A percentile compares a stretch with the other conserved stretches of the same genome.
phyloP scores from a whole-genome alignment of 306 rosid genomes.

The Cucurbita maxima region DNA sequence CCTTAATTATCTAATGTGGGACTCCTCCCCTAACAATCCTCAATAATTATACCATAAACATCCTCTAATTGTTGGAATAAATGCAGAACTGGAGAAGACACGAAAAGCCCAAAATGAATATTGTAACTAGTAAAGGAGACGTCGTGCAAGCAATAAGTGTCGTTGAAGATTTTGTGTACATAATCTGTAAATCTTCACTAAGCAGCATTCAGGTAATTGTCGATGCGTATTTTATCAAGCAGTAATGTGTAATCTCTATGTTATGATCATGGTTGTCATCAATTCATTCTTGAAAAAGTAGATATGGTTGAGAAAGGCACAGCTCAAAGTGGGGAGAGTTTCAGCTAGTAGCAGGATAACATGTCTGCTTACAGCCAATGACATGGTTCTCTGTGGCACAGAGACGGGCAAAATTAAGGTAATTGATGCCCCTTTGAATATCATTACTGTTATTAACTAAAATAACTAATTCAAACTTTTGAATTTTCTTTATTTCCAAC shows the following conservation, averaged over 20 bases:
- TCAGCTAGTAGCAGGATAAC: slow-evolving; percentile 77
- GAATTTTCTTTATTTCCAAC: background rate
- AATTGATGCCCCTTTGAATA: slow-evolving; percentile 4
- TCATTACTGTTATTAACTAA: too few relatives aligned
- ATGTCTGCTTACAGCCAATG: slow-evolving; percentile 51
- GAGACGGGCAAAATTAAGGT: slow-evolving; percentile 63
- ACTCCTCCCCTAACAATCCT: too few relatives aligned
- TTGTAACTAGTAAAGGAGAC: slow-evolving; percentile 39
- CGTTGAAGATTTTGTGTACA: slow-evolving; percentile 63
- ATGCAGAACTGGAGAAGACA: slow-evolving; percentile 56
- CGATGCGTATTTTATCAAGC: background rate
- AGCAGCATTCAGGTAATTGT: slow-evolving; percentile 49
- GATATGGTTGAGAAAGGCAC: slow-evolving; percentile 65
- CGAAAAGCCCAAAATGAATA: slow-evolving; percentile 33
- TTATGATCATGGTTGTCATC: background rate
- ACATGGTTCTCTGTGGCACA: slow-evolving; percentile 63
- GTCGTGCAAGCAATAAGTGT: slow-evolving; percentile 41
- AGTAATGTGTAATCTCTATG: background rate
- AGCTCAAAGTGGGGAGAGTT: slow-evolving; percentile 54
- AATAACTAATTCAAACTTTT: background rate
- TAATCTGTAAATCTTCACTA: slow-evolving; percentile 41
- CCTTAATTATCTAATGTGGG: too few relatives aligned
- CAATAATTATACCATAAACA: background rate
- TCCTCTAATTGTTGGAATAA: slow-evolving; percentile 15
- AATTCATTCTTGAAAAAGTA: slow-evolving; percentile 2